These are phyloP conservation scores for Pseudotsuga menziesii DNA, from an alignment of 75 land plant genomes.

Conservation along the genomic window DNA sequence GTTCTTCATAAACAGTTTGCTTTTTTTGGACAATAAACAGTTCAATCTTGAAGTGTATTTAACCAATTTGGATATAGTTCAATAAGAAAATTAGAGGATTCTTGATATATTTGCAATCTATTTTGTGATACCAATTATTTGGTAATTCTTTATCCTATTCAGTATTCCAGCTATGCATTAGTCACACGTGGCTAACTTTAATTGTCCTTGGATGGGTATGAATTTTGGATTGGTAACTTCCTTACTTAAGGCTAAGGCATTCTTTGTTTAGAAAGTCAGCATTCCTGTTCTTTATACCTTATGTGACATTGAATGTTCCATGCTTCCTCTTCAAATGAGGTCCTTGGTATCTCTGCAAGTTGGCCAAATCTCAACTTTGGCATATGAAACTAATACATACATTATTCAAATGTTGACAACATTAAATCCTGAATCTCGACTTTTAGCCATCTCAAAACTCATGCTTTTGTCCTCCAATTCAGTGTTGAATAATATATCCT, in stretches of 20 bases:
- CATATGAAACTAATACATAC: no score
- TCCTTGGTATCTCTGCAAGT: no score
- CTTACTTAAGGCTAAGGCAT: no score
- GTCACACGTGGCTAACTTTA: not conserved
- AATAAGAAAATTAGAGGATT: not conserved
- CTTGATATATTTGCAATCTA: conserved; percentile 17
- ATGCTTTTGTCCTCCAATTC: no score
- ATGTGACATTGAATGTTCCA: not conserved
- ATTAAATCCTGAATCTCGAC: no score
- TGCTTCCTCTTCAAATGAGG: not conserved
- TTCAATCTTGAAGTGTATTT: not conserved
- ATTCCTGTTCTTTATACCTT: not conserved
- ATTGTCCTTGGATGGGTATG: not conserved
- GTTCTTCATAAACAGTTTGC: conserved; percentile 8
- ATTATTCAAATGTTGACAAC: no score
- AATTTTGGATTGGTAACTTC: not conserved
- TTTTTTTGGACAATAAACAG: not conserved
- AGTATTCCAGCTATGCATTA: not conserved
- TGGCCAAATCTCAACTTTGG: no score
- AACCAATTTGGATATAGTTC: not conserved
- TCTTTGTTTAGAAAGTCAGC: not conserved
- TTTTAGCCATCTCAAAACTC: no score
- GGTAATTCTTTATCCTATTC: not conserved
- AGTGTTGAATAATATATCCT: no score
- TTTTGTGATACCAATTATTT: not conserved